Evolutionary conservation across 176 grass and related monocot species (phyloP).

Genomic region (sorghum (Sorghum bicolor)): DNA sequence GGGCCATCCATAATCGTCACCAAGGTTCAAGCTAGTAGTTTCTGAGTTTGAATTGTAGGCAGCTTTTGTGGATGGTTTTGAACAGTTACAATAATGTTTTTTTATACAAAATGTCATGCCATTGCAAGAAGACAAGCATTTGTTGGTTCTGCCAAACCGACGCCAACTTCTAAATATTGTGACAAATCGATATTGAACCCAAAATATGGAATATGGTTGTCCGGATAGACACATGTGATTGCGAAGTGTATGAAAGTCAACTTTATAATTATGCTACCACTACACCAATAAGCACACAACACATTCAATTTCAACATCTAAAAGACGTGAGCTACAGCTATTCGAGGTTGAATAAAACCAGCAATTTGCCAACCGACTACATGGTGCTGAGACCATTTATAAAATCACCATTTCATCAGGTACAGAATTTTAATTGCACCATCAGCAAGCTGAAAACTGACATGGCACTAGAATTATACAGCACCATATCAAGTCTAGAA

Average conservation of each 20-base stretch:
- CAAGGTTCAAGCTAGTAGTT: neutral
- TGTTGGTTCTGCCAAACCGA: neutral
- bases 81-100: neutral
- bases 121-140: neutral
- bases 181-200: neutral
- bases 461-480: neutral
- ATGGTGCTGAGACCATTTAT: neutral
- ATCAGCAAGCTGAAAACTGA: neutral
- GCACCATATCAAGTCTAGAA: neutral
- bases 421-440: neutral
- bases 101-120: neutral
- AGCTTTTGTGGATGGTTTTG: neutral
- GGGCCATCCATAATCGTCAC: neutral
- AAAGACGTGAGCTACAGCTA: neutral
- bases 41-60: neutral
- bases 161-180: neutral
- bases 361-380: neutral
- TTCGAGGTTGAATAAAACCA: neutral
- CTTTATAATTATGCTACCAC: no score
- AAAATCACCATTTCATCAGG: neutral
- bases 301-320: neutral
- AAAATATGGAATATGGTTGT: neutral
- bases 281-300: neutral
- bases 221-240: neutral
- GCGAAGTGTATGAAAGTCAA: neutral